Percentiles rank a stretch among this genome's conserved stretches.
These are phyloP conservation scores for Physcomitrium patens DNA, from an alignment of 225 moss, liverwort and hornwort genomes.

Conservation along the genomic window DNA sequence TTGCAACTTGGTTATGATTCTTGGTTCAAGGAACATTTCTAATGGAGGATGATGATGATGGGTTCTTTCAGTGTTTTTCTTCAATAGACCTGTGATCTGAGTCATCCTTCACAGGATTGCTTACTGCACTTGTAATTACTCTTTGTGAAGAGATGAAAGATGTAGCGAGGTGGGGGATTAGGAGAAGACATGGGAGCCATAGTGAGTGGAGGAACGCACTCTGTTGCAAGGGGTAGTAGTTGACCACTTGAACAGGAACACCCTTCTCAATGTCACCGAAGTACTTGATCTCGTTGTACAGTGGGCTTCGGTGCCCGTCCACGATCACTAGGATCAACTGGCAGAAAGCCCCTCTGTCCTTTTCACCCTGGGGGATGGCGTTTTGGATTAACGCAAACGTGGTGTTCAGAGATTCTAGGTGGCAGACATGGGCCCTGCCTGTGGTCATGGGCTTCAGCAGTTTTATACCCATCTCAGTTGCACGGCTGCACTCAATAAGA, in stretches of 20 bases:
- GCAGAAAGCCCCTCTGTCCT: conserved; percentile 30
- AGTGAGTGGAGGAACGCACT: conserved; percentile 26
- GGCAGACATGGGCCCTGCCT: conserved; percentile 41
- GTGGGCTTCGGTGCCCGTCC: conserved; percentile 33
- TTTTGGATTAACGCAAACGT: conserved; percentile 31
- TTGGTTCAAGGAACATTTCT: too few relatives aligned
- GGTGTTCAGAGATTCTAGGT: conserved; percentile 37
- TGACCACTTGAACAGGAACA: conserved; percentile 48
- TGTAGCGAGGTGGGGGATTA: too few relatives aligned
- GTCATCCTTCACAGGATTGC: too few relatives aligned
- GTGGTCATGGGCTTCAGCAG: conserved; percentile 47
- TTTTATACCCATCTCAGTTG: conserved; percentile 49
- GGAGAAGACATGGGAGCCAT: too few relatives aligned
- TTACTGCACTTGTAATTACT: too few relatives aligned
- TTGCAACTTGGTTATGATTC: too few relatives aligned
- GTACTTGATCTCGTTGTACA: conserved; percentile 52
- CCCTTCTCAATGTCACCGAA: conserved; percentile 50
- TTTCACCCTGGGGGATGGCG: conserved; percentile 40
- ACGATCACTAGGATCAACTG: conserved; percentile 49
- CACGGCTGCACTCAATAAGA: conserved; percentile 40
- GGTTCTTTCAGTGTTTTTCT: too few relatives aligned
- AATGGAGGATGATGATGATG: too few relatives aligned
- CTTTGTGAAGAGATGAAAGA: too few relatives aligned
- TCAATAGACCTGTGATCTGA: too few relatives aligned
- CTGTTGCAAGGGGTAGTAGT: conserved; percentile 38